phyloP scores from a whole-genome alignment of 176 grass and related monocot species.

The Musa acuminata region DNA sequence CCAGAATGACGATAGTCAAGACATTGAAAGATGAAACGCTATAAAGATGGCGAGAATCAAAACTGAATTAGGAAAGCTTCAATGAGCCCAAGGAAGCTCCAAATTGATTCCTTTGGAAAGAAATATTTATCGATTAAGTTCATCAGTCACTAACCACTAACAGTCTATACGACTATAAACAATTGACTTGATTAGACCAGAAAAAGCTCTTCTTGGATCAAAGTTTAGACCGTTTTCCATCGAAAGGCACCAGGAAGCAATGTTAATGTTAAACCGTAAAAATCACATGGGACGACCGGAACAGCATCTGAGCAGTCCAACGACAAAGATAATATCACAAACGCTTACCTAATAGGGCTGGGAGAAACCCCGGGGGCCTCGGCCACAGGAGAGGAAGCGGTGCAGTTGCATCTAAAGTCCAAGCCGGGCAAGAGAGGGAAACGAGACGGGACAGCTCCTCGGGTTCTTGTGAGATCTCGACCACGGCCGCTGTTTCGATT shows the following conservation, averaged over 20 bases:
- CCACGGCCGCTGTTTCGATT: conserved; percentile 11
- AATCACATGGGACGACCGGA: too few relatives aligned
- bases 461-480: conserved; percentile 9
- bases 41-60: neutral
- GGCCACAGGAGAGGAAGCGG: conserved; percentile 21
- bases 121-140: too few relatives aligned
- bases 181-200: too few relatives aligned
- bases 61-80: neutral
- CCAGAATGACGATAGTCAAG: neutral
- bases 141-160: too few relatives aligned
- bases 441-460: neutral
- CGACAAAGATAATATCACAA: neutral
- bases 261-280: too few relatives aligned
- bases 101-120: too few relatives aligned
- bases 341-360: conserved; percentile 13
- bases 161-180: too few relatives aligned
- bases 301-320: neutral
- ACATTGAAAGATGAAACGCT: neutral
- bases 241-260: too few relatives aligned
- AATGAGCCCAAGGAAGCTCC: too few relatives aligned
- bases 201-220: too few relatives aligned
- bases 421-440: conserved; percentile 7
- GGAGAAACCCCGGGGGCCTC: conserved; percentile 6
- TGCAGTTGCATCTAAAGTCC: conserved; percentile 27
- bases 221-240: too few relatives aligned